phyloP scores from a whole-genome alignment of 257 asterid genomes.

The Nicotiana obtusifolia region DNA sequence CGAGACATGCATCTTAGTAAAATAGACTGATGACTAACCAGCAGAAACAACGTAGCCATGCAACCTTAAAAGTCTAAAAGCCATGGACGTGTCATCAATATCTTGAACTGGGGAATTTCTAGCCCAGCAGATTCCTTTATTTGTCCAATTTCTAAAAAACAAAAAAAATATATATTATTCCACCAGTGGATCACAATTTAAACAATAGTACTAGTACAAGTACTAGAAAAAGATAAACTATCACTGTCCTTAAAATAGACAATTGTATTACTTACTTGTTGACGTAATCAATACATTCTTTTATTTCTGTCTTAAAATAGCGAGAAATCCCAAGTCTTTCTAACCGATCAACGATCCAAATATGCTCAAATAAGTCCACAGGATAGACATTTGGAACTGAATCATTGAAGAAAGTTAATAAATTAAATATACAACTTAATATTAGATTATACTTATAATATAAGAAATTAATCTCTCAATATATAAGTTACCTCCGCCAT shows the following conservation, averaged over 20 bases:
- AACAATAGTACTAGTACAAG: neutral
- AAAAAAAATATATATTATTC: neutral
- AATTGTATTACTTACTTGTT: conserved; percentile 43
- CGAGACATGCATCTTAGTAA: neutral
- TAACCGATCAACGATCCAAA: conserved; percentile 76
- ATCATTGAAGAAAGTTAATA: neutral
- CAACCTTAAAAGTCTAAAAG: conserved; percentile 75
- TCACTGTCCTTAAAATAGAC: neutral
- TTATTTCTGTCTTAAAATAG: conserved; percentile 49
- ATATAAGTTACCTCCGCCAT: conserved; percentile 64
- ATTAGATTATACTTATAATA: neutral
- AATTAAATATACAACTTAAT: neutral
- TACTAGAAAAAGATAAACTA: neutral
- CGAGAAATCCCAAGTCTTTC: conserved; percentile 77
- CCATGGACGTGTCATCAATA: conserved; percentile 95
- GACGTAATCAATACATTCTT: conserved; percentile 55
- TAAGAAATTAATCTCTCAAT: neutral
- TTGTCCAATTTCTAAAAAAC: conserved; percentile 58
- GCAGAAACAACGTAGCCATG: conserved; percentile 75
- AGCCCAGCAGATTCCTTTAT: conserved; percentile 86
- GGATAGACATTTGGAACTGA: conserved; percentile 88
- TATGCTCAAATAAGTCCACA: conserved; percentile 86
- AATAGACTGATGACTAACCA: conserved; percentile 28
- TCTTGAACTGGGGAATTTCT: conserved; percentile 65
- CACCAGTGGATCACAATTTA: neutral